Percentiles rank a stretch among this genome's conserved stretches.
Conservation (phyloP, 176 grass and related monocot genomes). For the Canna indica region DNA sequence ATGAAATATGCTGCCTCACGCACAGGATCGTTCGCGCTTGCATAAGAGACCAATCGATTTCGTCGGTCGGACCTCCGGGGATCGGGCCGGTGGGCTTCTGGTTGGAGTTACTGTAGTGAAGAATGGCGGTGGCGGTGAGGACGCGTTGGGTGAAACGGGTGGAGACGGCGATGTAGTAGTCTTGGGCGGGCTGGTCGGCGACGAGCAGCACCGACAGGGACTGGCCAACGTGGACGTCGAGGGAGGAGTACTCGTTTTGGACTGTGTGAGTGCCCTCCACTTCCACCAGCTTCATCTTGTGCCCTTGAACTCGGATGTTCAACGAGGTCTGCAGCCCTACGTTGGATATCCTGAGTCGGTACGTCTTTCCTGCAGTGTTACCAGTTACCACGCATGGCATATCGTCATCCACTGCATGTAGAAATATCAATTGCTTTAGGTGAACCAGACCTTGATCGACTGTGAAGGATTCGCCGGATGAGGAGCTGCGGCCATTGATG, state of each 20-base stretch:
- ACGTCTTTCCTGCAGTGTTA: slow-evolving; percentile 42
- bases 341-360: slow-evolving; percentile 70
- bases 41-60: slow-evolving; percentile 37
- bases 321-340: slow-evolving; percentile 57
- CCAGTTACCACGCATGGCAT: not conserved
- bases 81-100: not conserved
- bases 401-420: no score
- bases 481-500: slow-evolving; percentile 62
- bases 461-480: slow-evolving; percentile 21
- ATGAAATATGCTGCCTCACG: slow-evolving; percentile 1
- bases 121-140: slow-evolving; percentile 34
- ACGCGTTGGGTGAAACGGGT: slow-evolving; percentile 39
- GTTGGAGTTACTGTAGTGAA: slow-evolving; percentile 40
- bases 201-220: slow-evolving; percentile 63
- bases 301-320: slow-evolving; percentile 46
- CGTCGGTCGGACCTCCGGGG: not conserved
- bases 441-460: slow-evolving; percentile 77
- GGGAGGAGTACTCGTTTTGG: slow-evolving; percentile 52
- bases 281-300: slow-evolving; percentile 66
- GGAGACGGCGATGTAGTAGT: slow-evolving; percentile 57
- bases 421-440: no score
- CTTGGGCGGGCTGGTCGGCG: slow-evolving; percentile 24
- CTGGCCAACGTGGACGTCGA: slow-evolving; percentile 72
- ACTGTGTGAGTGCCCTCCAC: slow-evolving; percentile 80
- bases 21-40: slow-evolving; percentile 52